These are phyloP conservation scores for Hyaloperonospora arabidopsidis DNA, from an alignment of 352 stramenopile species.

Conservation along the genomic window DNA sequence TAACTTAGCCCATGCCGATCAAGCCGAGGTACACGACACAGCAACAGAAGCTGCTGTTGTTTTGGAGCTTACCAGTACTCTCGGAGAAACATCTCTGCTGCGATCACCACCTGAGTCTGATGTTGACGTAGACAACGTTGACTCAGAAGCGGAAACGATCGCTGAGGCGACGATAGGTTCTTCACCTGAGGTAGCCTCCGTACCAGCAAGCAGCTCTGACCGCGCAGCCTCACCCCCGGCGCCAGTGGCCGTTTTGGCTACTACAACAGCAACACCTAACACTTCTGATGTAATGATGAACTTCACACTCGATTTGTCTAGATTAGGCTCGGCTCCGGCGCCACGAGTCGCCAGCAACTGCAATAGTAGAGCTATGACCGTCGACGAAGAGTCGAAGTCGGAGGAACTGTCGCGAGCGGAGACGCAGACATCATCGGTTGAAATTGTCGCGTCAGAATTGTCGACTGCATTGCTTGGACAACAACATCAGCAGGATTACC, in stretches of 20 bases:
- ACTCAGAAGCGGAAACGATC: slow-evolving; percentile 31
- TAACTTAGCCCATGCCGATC: slow-evolving; percentile 10
- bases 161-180: slow-evolving; percentile 11
- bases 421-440: slow-evolving; percentile 17
- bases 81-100: slow-evolving; percentile 76
- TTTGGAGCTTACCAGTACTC: slow-evolving; percentile 71
- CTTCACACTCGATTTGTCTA: slow-evolving; percentile 76
- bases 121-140: slow-evolving; percentile 39
- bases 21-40: slow-evolving; percentile 10
- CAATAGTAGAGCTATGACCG: neutral
- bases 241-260: slow-evolving; percentile 19
- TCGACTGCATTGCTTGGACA: slow-evolving; percentile 17
- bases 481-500: slow-evolving; percentile 23
- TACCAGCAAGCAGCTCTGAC: slow-evolving; percentile 8
- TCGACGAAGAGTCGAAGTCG: slow-evolving; percentile 31
- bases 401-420: slow-evolving; percentile 20
- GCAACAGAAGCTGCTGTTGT: slow-evolving; percentile 67
- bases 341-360: slow-evolving; percentile 10
- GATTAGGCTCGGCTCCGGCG: slow-evolving; percentile 27
- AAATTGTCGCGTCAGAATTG: slow-evolving; percentile 20
- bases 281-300: slow-evolving; percentile 54
- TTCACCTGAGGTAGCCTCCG: slow-evolving; percentile 3
- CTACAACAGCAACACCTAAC: slow-evolving; percentile 10
- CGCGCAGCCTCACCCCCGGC: slow-evolving; percentile 25
- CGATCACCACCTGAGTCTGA: slow-evolving; percentile 58